Evolutionary conservation across 805 yeast species (phyloP).

Genomic region (Blastobotrys attinorum): DNA sequence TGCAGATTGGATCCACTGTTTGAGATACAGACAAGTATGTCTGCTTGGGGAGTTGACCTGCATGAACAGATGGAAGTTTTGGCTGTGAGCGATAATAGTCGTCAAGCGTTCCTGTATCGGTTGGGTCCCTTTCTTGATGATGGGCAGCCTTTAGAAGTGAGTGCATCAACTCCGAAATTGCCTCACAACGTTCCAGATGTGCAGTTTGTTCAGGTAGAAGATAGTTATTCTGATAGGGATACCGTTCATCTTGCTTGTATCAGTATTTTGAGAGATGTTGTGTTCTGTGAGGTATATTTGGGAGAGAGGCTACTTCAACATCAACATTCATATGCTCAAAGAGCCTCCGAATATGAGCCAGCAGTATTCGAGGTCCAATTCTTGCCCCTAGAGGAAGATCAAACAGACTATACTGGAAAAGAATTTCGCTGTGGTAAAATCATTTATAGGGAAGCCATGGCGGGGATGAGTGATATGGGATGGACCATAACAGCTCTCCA

Average conservation of each 20-base stretch:
- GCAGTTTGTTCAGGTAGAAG: conserved; percentile 28
- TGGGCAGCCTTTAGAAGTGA: conserved; percentile 15
- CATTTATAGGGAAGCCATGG: background rate
- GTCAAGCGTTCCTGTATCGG: conserved; percentile 29
- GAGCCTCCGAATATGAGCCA: background rate
- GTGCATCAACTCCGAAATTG: conserved; percentile 39
- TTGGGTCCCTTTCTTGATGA: conserved; percentile 30
- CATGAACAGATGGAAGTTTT: conserved; percentile 31
- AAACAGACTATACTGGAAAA: background rate
- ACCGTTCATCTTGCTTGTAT: conserved; percentile 32
- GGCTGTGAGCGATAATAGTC: conserved; percentile 49
- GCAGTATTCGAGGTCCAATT: background rate
- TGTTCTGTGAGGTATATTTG: conserved; percentile 16
- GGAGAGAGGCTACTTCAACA: conserved; percentile 4
- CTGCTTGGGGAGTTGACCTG: conserved; percentile 60
- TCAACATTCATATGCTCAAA: background rate
- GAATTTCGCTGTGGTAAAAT: background rate
- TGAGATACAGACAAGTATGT: conserved; percentile 15
- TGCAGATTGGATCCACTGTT: too few species aligned
- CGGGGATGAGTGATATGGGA: conserved; percentile 36
- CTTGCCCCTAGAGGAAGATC: background rate
- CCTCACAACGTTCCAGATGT: conserved; percentile 53
- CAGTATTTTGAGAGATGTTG: conserved; percentile 38
- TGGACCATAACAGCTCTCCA: conserved; percentile 46
- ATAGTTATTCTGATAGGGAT: conserved; percentile 12